Percentiles rank a stretch among this genome's conserved stretches.
phyloP scores from a whole-genome alignment of 805 yeast genomes.

The Candida ulmi region DNA sequence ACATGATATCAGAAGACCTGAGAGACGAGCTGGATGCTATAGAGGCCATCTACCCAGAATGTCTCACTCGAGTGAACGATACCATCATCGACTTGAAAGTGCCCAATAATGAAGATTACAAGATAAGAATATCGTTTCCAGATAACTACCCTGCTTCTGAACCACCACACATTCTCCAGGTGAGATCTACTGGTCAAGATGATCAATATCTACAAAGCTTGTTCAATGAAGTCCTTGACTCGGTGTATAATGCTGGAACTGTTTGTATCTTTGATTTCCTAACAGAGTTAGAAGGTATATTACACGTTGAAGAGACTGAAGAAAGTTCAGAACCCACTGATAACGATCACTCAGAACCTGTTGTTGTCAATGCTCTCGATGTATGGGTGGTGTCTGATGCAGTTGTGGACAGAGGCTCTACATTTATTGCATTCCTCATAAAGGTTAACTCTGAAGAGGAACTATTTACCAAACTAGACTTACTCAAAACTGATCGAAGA shows the following conservation, averaged over 20 bases:
- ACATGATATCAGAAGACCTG: slow-evolving; percentile 49
- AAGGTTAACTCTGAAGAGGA: slow-evolving; percentile 61
- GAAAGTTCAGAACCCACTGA: slow-evolving; percentile 6
- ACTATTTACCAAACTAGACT: slow-evolving; percentile 46
- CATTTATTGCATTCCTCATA: slow-evolving; percentile 74
- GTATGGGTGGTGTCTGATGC: slow-evolving; percentile 81
- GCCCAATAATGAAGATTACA: slow-evolving; percentile 59
- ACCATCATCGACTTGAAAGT: slow-evolving; percentile 39
- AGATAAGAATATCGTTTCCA: slow-evolving; percentile 70
- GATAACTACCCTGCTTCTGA: slow-evolving; percentile 55
- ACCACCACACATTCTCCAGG: slow-evolving; percentile 60
- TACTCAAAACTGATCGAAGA: slow-evolving; percentile 57
- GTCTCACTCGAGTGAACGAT: slow-evolving; percentile 33
- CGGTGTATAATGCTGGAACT: slow-evolving; percentile 49
- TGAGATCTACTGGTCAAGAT: slow-evolving; percentile 30
- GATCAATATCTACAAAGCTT: slow-evolving; percentile 42
- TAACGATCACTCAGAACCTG: slow-evolving; percentile 7
- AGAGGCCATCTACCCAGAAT: slow-evolving; percentile 80
- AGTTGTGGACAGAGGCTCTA: slow-evolving; percentile 75
- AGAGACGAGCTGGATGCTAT: slow-evolving; percentile 76
- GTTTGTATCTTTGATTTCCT: slow-evolving; percentile 81
- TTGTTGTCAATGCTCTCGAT: slow-evolving; percentile 40
- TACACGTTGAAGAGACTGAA: slow-evolving; percentile 29
- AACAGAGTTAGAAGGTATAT: slow-evolving; percentile 55
- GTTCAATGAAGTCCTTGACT: slow-evolving; percentile 47